Percentiles rank a stretch among this genome's conserved stretches.
Conservation (phyloP, 768 basidiomycete species). For the Tricholoma furcatifolium region DNA sequence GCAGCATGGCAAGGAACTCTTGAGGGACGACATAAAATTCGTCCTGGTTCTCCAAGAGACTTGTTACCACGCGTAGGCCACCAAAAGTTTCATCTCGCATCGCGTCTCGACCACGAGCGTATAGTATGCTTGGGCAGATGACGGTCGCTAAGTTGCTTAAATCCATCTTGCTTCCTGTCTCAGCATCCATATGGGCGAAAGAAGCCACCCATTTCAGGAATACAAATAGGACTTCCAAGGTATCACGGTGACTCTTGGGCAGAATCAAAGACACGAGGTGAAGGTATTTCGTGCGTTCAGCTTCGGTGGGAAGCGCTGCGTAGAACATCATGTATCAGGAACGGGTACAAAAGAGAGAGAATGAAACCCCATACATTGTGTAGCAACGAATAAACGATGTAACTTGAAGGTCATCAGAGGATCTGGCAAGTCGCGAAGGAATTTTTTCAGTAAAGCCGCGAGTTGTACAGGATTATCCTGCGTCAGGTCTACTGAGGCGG, state of each 20-base stretch:
- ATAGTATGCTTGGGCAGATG: conserved; percentile 97
- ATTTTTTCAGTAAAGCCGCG: conserved; percentile 95
- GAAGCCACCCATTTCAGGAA: conserved; percentile 99
- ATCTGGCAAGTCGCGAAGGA: conserved; percentile 93
- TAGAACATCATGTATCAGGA: background rate
- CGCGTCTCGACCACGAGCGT: conserved; percentile 81
- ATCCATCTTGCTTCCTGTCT: conserved; percentile 99
- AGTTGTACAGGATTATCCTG: conserved; percentile 97
- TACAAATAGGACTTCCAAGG: conserved; percentile 95
- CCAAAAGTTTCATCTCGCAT: conserved; percentile 92
- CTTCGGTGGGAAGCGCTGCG: conserved; percentile 69
- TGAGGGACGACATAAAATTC: conserved; percentile 93
- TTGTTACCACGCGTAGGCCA: conserved; percentile 82
- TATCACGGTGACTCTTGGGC: conserved; percentile 94
- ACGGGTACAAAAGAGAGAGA: background rate
- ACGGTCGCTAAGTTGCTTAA: conserved; percentile 93
- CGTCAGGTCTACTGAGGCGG: conserved; percentile 85
- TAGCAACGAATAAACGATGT: conserved; percentile 83
- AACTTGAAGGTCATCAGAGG: conserved; percentile 94
- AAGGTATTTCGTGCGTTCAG: conserved; percentile 78
- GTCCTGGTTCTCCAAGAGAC: conserved; percentile 90
- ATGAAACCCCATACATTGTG: conserved; percentile 68
- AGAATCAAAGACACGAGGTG: conserved; percentile 85
- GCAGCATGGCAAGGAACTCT: conserved; percentile 83
- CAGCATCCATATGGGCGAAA: conserved; percentile 96